A percentile compares a stretch with the other conserved stretches of the same genome.
Conservation (phyloP, 306 rosid species). For the Betula pendula region DNA sequence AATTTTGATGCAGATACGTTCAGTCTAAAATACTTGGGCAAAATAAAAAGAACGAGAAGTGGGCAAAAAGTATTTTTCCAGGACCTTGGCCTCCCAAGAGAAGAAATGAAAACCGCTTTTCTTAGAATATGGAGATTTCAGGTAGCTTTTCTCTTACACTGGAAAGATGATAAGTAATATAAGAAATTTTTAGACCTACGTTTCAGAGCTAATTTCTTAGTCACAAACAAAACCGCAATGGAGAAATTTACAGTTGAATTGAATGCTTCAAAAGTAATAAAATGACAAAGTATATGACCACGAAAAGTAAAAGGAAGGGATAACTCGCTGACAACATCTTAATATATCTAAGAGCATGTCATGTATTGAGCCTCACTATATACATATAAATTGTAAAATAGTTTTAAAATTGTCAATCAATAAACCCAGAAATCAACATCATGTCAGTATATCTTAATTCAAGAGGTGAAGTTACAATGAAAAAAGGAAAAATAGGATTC, state of each 20-base stretch:
- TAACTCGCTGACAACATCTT: too few relatives aligned
- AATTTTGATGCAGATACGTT: neutral
- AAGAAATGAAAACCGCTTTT: neutral
- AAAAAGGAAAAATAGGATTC: too few relatives aligned
- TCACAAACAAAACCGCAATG: neutral
- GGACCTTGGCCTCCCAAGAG: neutral
- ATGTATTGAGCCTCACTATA: too few relatives aligned
- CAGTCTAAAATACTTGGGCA: neutral
- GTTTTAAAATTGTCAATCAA: too few relatives aligned
- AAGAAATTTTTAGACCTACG: neutral
- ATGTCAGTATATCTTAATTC: too few relatives aligned
- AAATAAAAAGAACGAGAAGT: neutral
- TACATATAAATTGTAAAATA: too few relatives aligned
- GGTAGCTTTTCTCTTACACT: neutral
- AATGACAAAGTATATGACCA: neutral
- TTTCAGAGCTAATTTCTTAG: neutral
- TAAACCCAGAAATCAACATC: too few relatives aligned
- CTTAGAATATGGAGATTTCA: neutral
- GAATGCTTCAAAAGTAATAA: neutral
- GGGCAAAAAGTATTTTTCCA: neutral
- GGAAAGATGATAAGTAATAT: neutral
- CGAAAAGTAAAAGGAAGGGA: neutral
- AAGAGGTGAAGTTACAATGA: too few relatives aligned
- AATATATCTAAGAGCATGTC: too few relatives aligned
- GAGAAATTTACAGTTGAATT: neutral